Conservation (phyloP, 176 grass and related monocot species). For the Phoenix dactylifera region DNA sequence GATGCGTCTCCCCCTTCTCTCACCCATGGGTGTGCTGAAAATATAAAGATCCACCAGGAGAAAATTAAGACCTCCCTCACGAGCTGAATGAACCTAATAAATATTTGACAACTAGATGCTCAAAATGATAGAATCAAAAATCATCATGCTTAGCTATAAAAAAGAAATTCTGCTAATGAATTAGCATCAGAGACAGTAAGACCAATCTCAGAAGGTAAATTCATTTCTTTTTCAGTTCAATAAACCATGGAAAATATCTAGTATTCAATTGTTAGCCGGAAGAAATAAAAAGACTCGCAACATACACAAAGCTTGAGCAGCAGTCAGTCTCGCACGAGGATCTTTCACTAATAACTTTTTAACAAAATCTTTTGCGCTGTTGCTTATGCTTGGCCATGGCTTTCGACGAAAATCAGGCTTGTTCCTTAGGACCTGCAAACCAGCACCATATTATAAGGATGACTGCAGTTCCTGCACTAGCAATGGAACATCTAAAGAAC, state of each 20-base stretch:
- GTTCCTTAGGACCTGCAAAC: constrained; percentile 76
- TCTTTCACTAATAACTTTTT: constrained; percentile 87
- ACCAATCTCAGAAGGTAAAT: no score
- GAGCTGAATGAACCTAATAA: no score
- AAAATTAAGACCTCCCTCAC: not conserved
- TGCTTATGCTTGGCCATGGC: constrained; percentile 82
- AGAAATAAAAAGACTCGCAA: constrained; percentile 1
- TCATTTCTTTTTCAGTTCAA: no score
- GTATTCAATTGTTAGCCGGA: not conserved
- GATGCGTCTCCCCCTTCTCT: constrained; percentile 92
- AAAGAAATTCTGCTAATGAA: no score
- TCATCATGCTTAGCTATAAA: no score
- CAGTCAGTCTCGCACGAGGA: constrained; percentile 85
- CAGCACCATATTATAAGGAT: constrained; percentile 12
- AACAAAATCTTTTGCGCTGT: constrained; percentile 89
- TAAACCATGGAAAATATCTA: not conserved
- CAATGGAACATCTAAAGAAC: no score
- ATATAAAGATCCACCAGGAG: not conserved
- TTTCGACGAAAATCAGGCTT: constrained; percentile 93
- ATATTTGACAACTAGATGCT: no score
- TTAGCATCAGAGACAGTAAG: no score
- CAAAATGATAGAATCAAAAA: no score
- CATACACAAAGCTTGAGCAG: constrained; percentile 98
- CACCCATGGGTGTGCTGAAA: constrained; percentile 89
- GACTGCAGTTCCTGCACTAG: constrained; percentile 7